Conservation (phyloP, 768 basidiomycete species). For the Mycena vulgaris region DNA sequence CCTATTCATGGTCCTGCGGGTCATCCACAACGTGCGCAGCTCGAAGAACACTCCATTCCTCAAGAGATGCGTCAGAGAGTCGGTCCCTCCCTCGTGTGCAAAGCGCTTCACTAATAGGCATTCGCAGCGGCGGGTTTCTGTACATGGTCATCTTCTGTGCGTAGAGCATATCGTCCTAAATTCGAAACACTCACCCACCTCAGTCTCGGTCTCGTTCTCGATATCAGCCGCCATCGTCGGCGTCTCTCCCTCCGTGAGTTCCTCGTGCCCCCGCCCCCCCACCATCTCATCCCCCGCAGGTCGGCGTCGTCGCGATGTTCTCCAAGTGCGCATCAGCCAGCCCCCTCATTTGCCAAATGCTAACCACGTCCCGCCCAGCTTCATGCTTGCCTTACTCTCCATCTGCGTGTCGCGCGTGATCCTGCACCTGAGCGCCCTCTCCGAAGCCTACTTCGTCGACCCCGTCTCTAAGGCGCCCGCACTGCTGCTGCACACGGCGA, state of each 20-base stretch:
- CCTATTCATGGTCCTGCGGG: conserved; percentile 33
- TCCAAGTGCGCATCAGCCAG: conserved; percentile 32
- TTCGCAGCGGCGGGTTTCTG: conserved; percentile 33
- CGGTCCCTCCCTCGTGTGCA: neutral
- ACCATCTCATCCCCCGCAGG: conserved; percentile 19
- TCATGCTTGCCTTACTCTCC: conserved; percentile 39
- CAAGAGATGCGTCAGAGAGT: conserved; percentile 35
- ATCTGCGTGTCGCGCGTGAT: conserved; percentile 39
- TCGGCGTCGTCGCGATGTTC: conserved; percentile 39
- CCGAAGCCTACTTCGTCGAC: conserved; percentile 30
- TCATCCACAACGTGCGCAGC: conserved; percentile 33
- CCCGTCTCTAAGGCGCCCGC: conserved; percentile 35
- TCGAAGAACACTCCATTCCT: conserved; percentile 27
- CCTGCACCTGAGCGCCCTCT: conserved; percentile 34
- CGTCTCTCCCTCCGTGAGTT: conserved; percentile 34
- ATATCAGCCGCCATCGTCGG: conserved; percentile 39
- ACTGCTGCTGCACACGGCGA: conserved; percentile 34
- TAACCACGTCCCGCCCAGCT: conserved; percentile 19
- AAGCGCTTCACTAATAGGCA: neutral
- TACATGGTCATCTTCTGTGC: conserved; percentile 39
- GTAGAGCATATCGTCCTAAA: neutral
- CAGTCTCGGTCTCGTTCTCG: conserved; percentile 38
- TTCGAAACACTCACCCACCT: neutral
- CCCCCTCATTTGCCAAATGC: no score
- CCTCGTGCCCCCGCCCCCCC: neutral